These are phyloP conservation scores for Phytophthora meadii DNA, from an alignment of 352 stramenopile genomes.

Conservation along the genomic window DNA sequence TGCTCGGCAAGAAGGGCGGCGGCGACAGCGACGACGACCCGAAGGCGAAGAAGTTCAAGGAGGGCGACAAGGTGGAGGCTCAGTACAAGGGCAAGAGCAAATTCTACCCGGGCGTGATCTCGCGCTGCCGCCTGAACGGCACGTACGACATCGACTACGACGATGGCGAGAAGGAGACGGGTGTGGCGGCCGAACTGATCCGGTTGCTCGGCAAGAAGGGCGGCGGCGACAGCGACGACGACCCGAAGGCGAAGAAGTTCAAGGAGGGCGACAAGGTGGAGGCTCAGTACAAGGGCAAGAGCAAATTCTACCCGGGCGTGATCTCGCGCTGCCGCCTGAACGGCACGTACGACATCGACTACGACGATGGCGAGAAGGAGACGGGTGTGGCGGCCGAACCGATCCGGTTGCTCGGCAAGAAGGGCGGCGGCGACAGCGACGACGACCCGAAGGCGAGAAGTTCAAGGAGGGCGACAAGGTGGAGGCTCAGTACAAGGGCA, in stretches of 20 bases:
- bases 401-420: neutral
- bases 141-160: slow-evolving; percentile 30
- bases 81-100: slow-evolving; percentile 30
- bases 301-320: slow-evolving; percentile 21
- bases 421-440: too few relatives aligned
- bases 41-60: slow-evolving; percentile 24
- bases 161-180: slow-evolving; percentile 26
- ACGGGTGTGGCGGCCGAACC: neutral
- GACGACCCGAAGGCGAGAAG: too few relatives aligned
- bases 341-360: slow-evolving; percentile 24
- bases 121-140: slow-evolving; percentile 22
- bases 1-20: slow-evolving; percentile 12
- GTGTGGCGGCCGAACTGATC: slow-evolving; percentile 24
- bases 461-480: too few relatives aligned
- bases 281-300: slow-evolving; percentile 19
- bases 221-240: slow-evolving; percentile 17
- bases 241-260: slow-evolving; percentile 24
- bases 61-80: slow-evolving; percentile 26
- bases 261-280: slow-evolving; percentile 26
- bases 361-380: slow-evolving; percentile 9
- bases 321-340: slow-evolving; percentile 21
- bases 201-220: slow-evolving; percentile 16
- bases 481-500: too few relatives aligned
- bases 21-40: slow-evolving; percentile 21
- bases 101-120: slow-evolving; percentile 26